Evolutionary conservation across 164 flowering plant genomes (phyloP).

Genomic region (Tetracentron sinense): DNA sequence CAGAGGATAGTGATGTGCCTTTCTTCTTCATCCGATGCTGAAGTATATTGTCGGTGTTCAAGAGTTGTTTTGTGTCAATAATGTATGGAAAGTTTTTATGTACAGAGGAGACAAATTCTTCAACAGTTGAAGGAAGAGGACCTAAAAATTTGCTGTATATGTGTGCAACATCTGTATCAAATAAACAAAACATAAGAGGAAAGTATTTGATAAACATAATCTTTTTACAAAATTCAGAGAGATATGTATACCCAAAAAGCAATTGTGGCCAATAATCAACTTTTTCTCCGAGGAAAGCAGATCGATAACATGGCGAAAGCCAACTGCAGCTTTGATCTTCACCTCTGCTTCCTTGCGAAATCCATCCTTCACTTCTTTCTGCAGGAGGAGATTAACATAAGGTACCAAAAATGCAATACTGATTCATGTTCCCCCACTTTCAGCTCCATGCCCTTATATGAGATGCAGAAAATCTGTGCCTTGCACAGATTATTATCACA

Average conservation of each 20-base stretch:
- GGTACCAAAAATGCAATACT: background rate
- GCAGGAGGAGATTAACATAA: conserved; percentile 17
- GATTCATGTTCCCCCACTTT: background rate
- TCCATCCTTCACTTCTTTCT: conserved; percentile 63
- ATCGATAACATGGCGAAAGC: conserved; percentile 91
- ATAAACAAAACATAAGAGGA: conserved; percentile 4
- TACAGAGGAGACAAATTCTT: conserved; percentile 61
- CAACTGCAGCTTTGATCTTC: conserved; percentile 62
- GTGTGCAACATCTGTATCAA: conserved; percentile 75
- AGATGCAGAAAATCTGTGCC: background rate
- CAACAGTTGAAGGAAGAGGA: conserved; percentile 69
- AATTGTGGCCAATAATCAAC: conserved; percentile 91
- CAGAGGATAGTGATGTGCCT: conserved; percentile 72
- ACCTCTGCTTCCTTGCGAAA: conserved; percentile 34
- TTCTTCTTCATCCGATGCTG: conserved; percentile 44
- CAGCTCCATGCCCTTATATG: background rate
- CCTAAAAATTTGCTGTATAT: conserved; percentile 73
- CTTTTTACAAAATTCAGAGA: background rate
- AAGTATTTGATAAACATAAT: background rate
- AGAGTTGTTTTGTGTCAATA: conserved; percentile 73
- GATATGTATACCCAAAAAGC: conserved; percentile 65
- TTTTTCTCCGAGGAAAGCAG: conserved; percentile 78
- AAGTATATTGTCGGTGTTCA: conserved; percentile 43
- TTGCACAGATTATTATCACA: background rate
- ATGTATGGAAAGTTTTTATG: conserved; percentile 58